A percentile compares a stretch with the other conserved stretches of the same genome.
Conservation (phyloP, 176 grass and related monocot genomes). For the Microstegium vimineum region DNA sequence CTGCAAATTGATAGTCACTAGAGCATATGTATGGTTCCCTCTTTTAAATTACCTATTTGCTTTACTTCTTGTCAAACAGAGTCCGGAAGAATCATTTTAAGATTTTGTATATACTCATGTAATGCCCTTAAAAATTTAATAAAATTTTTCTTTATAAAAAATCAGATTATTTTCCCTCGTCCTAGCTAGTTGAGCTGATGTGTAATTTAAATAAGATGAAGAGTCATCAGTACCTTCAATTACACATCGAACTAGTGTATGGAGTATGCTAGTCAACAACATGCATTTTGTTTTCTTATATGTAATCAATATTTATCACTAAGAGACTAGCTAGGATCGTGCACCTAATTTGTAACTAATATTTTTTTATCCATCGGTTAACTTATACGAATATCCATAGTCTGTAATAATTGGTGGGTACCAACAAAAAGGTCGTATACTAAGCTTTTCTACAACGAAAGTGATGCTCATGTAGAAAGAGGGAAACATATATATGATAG, state of each 20-base stretch:
- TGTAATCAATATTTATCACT: neutral
- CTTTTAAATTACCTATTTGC: no score
- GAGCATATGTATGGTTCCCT: no score
- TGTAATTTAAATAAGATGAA: neutral
- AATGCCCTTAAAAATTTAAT: no score
- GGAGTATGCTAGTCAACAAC: neutral
- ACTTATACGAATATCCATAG: no score
- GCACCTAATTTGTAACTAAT: neutral
- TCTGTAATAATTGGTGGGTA: neutral
- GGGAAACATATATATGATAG: no score
- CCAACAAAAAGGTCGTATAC: neutral
- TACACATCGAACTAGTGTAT: neutral
- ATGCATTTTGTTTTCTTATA: neutral
- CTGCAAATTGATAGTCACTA: no score
- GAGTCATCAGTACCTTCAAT: no score
- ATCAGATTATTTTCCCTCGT: neutral
- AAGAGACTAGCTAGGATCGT: neutral
- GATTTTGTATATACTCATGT: no score
- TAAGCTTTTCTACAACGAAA: conserved; percentile 13
- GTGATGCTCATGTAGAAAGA: neutral
- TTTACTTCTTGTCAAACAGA: no score
- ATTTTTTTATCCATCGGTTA: neutral
- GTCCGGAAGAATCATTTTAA: no score
- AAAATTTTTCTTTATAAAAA: no score
- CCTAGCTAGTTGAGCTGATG: no score